Evolutionary conservation across 148 eudicot genomes (phyloP), one percentile per base, ranked within the genome.

Genomic region (Arbutus unedo): DNA sequence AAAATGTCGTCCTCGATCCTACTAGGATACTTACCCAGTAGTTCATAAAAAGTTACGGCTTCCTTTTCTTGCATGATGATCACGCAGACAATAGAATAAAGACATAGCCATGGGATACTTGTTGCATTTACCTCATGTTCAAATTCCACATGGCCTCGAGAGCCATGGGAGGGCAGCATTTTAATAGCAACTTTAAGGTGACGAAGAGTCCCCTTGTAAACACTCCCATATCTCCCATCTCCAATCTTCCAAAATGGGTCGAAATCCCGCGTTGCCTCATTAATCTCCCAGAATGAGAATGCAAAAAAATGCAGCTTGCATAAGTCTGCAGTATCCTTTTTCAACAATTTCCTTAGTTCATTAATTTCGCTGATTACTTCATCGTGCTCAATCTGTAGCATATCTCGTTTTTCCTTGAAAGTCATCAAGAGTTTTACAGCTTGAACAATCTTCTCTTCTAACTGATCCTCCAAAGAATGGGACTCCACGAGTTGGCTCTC

Each of bases 101-200:
- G 74, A 16, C 56, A 64, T 21, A 55, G 25, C 21, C n/a, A 21
- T 44, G 48, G 4, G 8, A 51, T 4, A 53, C 3, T 71, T 77
- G 15, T 47, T 31, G 75, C 9, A 25, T 68, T 85, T 87, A 93
- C 97, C 97, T 91, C 87, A 76, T 85, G 85, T 83, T 88, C 87
- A 76, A 95, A 95, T 80, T 84, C 87, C 62, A 82, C 53, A 82
- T 90, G 90, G 45, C 89, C 87, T 76, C 85, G 91, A 80, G 86
- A 90, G 53, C 92, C 90, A 84, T 83, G 87, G 79, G 86, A 89
- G 64, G 95, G 97, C 84, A 95, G 85, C 98, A 95, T 95, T 88
- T 90, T 93, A 74, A 95, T 92, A 68, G 94, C 96, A 72, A 95
- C 94, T 84, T 89, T 88, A n/a, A 85, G 78, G 81, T 91, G 91